Conservation (phyloP, 1,284 basidiomycete species). For the Amylostereum areolatum region DNA sequence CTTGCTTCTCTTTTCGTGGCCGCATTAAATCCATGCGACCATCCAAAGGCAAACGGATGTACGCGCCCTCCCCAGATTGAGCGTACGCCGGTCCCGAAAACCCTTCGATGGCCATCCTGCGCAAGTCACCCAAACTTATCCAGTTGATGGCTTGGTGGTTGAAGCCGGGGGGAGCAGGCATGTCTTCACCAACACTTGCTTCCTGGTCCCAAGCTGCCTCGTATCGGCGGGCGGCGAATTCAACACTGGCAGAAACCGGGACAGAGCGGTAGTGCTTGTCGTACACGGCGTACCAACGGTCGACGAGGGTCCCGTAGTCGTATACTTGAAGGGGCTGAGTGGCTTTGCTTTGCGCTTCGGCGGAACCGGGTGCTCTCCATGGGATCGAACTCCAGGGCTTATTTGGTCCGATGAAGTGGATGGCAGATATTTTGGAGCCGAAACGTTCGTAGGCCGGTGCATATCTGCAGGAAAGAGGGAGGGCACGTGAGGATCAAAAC, state of each 20-base stretch:
- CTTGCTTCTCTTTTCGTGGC: conserved; percentile 38
- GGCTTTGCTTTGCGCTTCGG: conserved; percentile 19
- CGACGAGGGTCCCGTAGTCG: conserved; percentile 74
- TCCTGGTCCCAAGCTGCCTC: conserved; percentile 68
- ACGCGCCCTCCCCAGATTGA: conserved; percentile 54
- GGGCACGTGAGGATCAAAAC: conserved; percentile 10
- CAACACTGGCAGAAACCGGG: conserved; percentile 28
- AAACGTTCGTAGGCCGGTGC: conserved; percentile 94
- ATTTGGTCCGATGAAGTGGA: conserved; percentile 92
- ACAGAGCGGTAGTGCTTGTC: conserved; percentile 76
- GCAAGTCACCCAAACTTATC: conserved; percentile 66
- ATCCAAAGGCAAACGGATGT: conserved; percentile 75
- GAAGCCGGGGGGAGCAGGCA: conserved; percentile 19
- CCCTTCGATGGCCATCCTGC: conserved; percentile 59
- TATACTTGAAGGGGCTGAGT: conserved; percentile 44
- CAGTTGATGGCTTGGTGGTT: conserved; percentile 19
- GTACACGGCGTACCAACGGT: conserved; percentile 89
- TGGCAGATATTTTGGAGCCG: conserved; percentile 80
- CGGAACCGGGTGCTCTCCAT: conserved; percentile 54
- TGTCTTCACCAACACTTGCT: conserved; percentile 23
- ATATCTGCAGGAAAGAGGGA: conserved; percentile 49
- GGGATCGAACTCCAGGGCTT: conserved; percentile 87
- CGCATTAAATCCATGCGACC: conserved; percentile 83
- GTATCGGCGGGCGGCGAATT: conserved; percentile 68
- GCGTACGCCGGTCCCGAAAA: conserved; percentile 20